A percentile compares a stretch with the other conserved stretches of the same genome.
phyloP scores from a whole-genome alignment of 176 grass and related monocot species.

The Panicum miliaceum region DNA sequence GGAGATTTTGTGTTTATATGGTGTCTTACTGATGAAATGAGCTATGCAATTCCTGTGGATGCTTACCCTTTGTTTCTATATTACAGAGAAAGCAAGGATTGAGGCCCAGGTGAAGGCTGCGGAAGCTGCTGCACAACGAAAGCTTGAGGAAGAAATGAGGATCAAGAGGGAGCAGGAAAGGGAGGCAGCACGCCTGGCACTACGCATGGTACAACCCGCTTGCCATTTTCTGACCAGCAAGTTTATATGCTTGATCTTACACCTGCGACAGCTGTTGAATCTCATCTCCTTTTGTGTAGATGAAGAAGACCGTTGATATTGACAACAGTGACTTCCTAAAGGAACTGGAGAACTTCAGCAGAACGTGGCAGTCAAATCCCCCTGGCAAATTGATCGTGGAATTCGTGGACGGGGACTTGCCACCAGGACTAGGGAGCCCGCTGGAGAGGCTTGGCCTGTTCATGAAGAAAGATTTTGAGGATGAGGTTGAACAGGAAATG shows the following conservation, averaged over 20 bases:
- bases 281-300: slow-evolving; percentile 47
- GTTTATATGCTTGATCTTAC: slow-evolving; percentile 31
- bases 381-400: slow-evolving; percentile 45
- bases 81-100: slow-evolving; percentile 81
- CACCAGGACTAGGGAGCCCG: slow-evolving; percentile 57
- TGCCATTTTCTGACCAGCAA: slow-evolving; percentile 17
- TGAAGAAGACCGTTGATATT: slow-evolving; percentile 90
- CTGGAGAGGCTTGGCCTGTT: slow-evolving; percentile 80
- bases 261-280: slow-evolving; percentile 14
- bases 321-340: slow-evolving; percentile 78
- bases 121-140: slow-evolving; percentile 67
- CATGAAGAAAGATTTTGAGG: slow-evolving; percentile 70
- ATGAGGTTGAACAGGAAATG: slow-evolving; percentile 57
- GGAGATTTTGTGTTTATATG: background rate
- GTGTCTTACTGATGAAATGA: background rate
- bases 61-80: slow-evolving; percentile 18
- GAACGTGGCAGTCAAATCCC: slow-evolving; percentile 28
- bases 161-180: slow-evolving; percentile 78
- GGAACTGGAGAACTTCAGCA: slow-evolving; percentile 66
- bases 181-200: slow-evolving; percentile 70
- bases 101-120: slow-evolving; percentile 83
- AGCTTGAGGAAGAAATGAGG: slow-evolving; percentile 66
- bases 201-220: slow-evolving; percentile 59
- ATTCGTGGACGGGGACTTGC: slow-evolving; percentile 51
- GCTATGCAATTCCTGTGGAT: slow-evolving; percentile 8